phyloP scores from a whole-genome alignment of 257 asterid genomes.

The Solanum boliviense region DNA sequence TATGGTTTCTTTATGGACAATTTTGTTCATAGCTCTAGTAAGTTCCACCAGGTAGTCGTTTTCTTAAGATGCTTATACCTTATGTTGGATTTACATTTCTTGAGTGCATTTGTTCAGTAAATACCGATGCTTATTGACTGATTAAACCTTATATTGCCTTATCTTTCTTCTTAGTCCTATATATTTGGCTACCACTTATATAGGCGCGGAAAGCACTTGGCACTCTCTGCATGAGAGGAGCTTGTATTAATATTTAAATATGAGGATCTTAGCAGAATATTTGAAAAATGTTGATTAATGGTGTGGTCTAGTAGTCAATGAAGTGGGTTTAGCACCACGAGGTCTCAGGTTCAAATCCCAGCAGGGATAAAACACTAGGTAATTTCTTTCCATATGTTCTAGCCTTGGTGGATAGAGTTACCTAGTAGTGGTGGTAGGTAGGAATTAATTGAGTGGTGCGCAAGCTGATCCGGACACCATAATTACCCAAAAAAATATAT shows the following conservation, averaged over 20 bases:
- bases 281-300: background rate
- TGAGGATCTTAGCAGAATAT: background rate
- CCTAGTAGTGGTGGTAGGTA: background rate
- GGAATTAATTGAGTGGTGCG: background rate
- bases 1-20: background rate
- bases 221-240: background rate
- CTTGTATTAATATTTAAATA: background rate
- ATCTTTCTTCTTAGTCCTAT: background rate
- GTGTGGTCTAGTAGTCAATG: background rate
- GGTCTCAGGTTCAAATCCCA: background rate
- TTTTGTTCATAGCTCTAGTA: background rate
- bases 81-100: background rate
- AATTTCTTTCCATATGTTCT: background rate
- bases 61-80: background rate
- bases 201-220: background rate
- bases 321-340: background rate
- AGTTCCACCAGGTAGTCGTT: background rate
- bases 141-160: background rate
- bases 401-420: background rate
- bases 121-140: background rate
- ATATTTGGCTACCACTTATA: background rate
- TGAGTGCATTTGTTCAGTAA: background rate
- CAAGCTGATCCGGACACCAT: background rate
- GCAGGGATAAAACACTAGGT: background rate
- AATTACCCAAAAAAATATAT: background rate